Conservation (phyloP, 331 rosid genomes). For the Malus hybrid region DNA sequence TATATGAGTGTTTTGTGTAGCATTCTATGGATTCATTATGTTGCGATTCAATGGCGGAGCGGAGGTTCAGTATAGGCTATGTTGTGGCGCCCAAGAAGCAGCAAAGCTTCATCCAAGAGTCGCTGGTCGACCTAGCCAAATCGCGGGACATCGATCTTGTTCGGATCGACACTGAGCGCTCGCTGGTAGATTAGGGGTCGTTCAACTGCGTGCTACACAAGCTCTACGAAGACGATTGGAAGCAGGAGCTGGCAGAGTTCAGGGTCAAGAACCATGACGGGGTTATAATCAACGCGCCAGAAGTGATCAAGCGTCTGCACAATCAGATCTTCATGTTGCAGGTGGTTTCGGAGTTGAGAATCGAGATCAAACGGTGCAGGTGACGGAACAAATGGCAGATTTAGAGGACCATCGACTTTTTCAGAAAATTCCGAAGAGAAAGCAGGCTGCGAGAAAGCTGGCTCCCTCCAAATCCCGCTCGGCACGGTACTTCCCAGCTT, state of each 20-base stretch:
- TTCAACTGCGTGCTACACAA: conserved; percentile 78
- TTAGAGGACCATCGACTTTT: too few species aligned
- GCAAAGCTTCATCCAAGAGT: conserved; percentile 39
- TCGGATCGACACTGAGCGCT: too few species aligned
- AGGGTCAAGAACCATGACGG: conserved; percentile 46
- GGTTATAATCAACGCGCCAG: conserved; percentile 62
- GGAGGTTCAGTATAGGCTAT: conserved; percentile 60
- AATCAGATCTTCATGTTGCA: conserved; percentile 92
- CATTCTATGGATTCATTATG: not conserved
- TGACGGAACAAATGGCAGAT: too few species aligned
- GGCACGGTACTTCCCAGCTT: too few species aligned
- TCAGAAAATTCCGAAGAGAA: too few species aligned
- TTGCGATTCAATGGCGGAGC: conserved; percentile 62
- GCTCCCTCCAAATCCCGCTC: too few species aligned
- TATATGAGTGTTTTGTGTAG: conserved; percentile 6
- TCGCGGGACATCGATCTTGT: conserved; percentile 69
- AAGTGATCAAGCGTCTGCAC: conserved; percentile 78
- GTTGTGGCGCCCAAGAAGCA: conserved; percentile 59
- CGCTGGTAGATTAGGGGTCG: too few species aligned
- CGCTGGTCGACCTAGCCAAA: conserved; percentile 49
- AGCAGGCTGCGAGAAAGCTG: too few species aligned
- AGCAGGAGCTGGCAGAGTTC: conserved; percentile 48
- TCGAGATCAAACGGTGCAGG: conserved; percentile 6
- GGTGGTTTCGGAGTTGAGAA: conserved; percentile 76
- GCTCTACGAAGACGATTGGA: conserved; percentile 78